A percentile compares a stretch with the other conserved stretches of the same genome.
These are phyloP conservation scores for Triglochin maritima DNA, from an alignment of 106 monocot genomes.

Conservation along the genomic window DNA sequence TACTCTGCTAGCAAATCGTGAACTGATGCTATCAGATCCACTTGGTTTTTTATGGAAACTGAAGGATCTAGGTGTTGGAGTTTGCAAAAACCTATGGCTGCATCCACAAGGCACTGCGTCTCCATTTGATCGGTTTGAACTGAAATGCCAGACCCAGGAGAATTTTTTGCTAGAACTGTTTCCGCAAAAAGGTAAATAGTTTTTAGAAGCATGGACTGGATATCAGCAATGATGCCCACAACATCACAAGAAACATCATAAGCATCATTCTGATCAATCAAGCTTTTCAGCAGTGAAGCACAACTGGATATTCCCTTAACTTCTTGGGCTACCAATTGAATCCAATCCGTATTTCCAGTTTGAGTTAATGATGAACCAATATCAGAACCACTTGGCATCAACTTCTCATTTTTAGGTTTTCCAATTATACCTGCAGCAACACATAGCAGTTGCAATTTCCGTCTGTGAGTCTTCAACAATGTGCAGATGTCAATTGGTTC, in stretches of 20 bases:
- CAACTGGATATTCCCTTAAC: conserved; percentile 51
- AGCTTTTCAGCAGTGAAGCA: conserved; percentile 38
- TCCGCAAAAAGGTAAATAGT: conserved; percentile 46
- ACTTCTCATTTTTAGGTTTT: conserved; percentile 13
- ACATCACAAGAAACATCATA: conserved; percentile 23
- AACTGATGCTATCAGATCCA: conserved; percentile 73
- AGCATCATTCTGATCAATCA: conserved; percentile 36
- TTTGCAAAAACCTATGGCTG: conserved; percentile 80
- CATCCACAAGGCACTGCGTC: conserved; percentile 60
- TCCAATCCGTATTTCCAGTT: conserved; percentile 21
- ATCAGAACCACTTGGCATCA: background rate
- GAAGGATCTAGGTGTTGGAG: conserved; percentile 78
- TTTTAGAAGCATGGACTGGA: conserved; percentile 59
- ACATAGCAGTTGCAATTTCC: conserved; percentile 58
- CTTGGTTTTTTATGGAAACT: conserved; percentile 69
- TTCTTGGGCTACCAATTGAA: conserved; percentile 42
- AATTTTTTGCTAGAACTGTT: conserved; percentile 32
- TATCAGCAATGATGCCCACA: conserved; percentile 39
- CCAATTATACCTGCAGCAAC: conserved; percentile 50
- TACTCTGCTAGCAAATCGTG: conserved; percentile 95
- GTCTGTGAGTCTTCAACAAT: conserved; percentile 46
- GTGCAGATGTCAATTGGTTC: conserved; percentile 43
- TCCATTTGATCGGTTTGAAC: conserved; percentile 48
- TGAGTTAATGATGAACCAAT: conserved; percentile 38
- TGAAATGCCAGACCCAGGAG: conserved; percentile 15